Evolutionary conservation across 1,284 basidiomycete genomes (phyloP).

Genomic region (Ustilago shanxiensis): DNA sequence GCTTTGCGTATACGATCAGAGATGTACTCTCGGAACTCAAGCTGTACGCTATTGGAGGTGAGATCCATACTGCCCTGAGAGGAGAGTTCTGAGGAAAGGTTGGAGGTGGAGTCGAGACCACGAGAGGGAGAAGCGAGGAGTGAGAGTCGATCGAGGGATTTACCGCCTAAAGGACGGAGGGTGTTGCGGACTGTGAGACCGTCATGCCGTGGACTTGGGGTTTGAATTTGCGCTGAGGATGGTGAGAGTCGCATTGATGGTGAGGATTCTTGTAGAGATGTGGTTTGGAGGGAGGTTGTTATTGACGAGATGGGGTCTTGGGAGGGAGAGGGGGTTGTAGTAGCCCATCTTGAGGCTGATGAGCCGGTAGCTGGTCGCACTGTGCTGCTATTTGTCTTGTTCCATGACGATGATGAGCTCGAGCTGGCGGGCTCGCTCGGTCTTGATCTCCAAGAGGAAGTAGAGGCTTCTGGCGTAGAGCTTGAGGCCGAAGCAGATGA

Average conservation of each 20-base stretch:
- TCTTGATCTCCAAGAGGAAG: constrained; percentile 22
- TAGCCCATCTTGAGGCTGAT: constrained; percentile 20
- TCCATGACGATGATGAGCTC: background rate
- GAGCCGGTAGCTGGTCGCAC: background rate
- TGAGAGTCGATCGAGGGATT: constrained; percentile 38
- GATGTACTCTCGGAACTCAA: constrained; percentile 42
- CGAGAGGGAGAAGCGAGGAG: constrained; percentile 51
- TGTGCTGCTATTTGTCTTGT: background rate
- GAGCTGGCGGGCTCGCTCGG: background rate
- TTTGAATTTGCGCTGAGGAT: too few relatives aligned
- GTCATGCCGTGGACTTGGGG: background rate
- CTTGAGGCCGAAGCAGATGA: background rate
- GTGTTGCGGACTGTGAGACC: constrained; percentile 24
- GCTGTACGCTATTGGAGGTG: constrained; percentile 22
- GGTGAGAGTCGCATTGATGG: constrained; percentile 8
- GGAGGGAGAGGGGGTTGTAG: background rate
- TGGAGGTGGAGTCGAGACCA: constrained; percentile 33
- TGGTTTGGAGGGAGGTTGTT: background rate
- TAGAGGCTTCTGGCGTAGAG: background rate
- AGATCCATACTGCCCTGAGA: constrained; percentile 40
- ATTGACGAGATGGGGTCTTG: background rate
- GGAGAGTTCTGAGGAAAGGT: constrained; percentile 25
- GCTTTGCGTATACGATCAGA: constrained; percentile 20
- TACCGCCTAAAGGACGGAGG: constrained; percentile 36
- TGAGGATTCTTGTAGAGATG: background rate